These are phyloP conservation scores for Tulasnella sp. DNA, from an alignment of 768 basidiomycete genomes.

Conservation along the genomic window DNA sequence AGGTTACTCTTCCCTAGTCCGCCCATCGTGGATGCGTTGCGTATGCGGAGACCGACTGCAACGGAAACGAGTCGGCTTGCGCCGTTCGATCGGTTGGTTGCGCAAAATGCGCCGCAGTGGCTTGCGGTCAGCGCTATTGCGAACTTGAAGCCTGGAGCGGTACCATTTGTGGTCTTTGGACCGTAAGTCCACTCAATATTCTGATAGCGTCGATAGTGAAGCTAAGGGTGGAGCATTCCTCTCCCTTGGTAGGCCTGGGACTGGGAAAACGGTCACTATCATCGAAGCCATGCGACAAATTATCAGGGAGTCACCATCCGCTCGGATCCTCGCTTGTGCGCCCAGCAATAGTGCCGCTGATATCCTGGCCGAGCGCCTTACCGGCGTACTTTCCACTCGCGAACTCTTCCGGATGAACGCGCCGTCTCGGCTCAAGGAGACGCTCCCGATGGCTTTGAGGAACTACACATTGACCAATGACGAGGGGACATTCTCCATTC, in stretches of 20 bases:
- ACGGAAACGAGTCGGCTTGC: slow-evolving; percentile 17
- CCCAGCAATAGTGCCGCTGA: slow-evolving; percentile 62
- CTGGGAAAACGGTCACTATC: slow-evolving; percentile 57
- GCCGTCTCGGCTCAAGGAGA: slow-evolving; percentile 32
- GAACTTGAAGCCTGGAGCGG: slow-evolving; percentile 35
- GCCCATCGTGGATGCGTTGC: neutral
- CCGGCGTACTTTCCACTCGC: slow-evolving; percentile 5
- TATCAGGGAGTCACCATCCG: slow-evolving; percentile 32
- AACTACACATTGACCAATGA: slow-evolving; percentile 34
- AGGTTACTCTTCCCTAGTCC: slow-evolving; percentile 40
- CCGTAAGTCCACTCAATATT: slow-evolving; percentile 37
- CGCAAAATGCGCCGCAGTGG: slow-evolving; percentile 38
- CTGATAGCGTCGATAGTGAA: neutral
- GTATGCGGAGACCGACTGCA: slow-evolving; percentile 22
- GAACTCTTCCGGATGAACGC: slow-evolving; percentile 48
- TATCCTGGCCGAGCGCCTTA: slow-evolving; percentile 38
- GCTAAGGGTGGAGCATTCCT: neutral
- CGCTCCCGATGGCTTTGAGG: slow-evolving; percentile 32
- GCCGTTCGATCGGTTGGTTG: slow-evolving; percentile 27
- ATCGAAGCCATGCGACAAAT: slow-evolving; percentile 54
- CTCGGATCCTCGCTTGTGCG: slow-evolving; percentile 50
- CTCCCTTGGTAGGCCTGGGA: slow-evolving; percentile 38
- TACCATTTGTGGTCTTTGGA: slow-evolving; percentile 52
- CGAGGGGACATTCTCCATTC: slow-evolving; percentile 37
- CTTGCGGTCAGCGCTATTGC: slow-evolving; percentile 42